A percentile compares a stretch with the other conserved stretches of the same genome.
These are phyloP conservation scores for Rosa rugosa DNA, from an alignment of 306 rosid species.

Conservation along the genomic window DNA sequence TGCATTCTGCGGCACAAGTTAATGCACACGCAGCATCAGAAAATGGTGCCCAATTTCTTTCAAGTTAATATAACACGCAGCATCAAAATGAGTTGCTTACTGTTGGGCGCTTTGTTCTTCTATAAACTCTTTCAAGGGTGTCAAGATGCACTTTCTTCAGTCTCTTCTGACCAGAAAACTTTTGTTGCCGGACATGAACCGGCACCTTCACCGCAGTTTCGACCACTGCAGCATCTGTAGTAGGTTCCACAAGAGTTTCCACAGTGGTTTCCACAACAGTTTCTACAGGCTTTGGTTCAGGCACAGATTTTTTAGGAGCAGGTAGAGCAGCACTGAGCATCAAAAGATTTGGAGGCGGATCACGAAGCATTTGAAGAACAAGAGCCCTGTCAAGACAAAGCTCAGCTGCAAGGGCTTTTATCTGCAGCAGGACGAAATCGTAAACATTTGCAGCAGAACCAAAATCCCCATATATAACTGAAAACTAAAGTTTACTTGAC, in stretches of 20 bases:
- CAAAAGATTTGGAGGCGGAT: conserved; percentile 81
- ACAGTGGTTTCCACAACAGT: conserved; percentile 23
- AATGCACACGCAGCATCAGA: conserved; percentile 9
- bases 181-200: conserved; percentile 64
- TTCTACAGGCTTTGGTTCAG: conserved; percentile 38
- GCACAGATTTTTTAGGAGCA: conserved; percentile 19
- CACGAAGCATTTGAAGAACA: conserved; percentile 83
- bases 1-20: conserved; percentile 61
- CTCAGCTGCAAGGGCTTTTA: conserved; percentile 83
- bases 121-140: conserved; percentile 75
- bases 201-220: conserved; percentile 47
- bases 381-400: conserved; percentile 85
- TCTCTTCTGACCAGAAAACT: conserved; percentile 72
- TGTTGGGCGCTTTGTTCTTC: conserved; percentile 86
- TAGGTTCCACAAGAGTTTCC: conserved; percentile 34
- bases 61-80: background rate
- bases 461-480: background rate
- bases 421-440: conserved; percentile 38
- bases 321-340: conserved; percentile 77
- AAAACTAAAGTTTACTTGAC: background rate
- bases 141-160: conserved; percentile 69
- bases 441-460: background rate
- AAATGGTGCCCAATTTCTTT: background rate
- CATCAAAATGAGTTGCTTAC: conserved; percentile 45
- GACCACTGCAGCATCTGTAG: conserved; percentile 25